These are phyloP conservation scores for Trifolium subterraneum DNA, from an alignment of 306 rosid species.

Conservation along the genomic window DNA sequence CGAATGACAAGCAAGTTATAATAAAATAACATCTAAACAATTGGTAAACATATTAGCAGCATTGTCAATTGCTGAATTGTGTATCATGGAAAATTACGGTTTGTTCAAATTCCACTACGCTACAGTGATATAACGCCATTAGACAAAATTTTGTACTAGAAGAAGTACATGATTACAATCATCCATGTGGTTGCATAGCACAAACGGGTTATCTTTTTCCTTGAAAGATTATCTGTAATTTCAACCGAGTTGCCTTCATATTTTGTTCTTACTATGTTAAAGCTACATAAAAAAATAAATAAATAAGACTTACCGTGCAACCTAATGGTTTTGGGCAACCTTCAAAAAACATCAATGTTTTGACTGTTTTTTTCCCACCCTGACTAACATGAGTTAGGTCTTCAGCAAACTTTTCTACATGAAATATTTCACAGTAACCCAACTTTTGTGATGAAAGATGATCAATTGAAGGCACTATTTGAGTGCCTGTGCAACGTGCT, in stretches of 20 bases:
- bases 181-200: conserved; percentile 8
- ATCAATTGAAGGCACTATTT: conserved; percentile 82
- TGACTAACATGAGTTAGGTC: conserved; percentile 67
- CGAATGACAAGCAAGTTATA: conserved; percentile 11
- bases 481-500: conserved; percentile 93
- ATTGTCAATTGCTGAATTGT: neutral
- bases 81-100: neutral
- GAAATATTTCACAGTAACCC: conserved; percentile 88
- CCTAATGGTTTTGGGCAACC: conserved; percentile 99
- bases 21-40: conserved; percentile 16
- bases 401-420: conserved; percentile 78
- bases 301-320: conserved; percentile 79
- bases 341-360: conserved; percentile 95
- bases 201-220: neutral
- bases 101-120: neutral
- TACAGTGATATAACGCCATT: neutral
- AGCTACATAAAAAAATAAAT: conserved; percentile 1
- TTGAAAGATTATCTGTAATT: conserved; percentile 18
- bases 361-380: conserved; percentile 71
- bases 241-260: conserved; percentile 4
- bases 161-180: conserved; percentile 11
- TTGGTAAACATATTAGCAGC: neutral
- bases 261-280: neutral
- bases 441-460: conserved; percentile 79
- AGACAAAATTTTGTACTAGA: neutral